Evolutionary conservation across 1,284 basidiomycete species (phyloP).

Genomic region (Trichosporon inkin): DNA sequence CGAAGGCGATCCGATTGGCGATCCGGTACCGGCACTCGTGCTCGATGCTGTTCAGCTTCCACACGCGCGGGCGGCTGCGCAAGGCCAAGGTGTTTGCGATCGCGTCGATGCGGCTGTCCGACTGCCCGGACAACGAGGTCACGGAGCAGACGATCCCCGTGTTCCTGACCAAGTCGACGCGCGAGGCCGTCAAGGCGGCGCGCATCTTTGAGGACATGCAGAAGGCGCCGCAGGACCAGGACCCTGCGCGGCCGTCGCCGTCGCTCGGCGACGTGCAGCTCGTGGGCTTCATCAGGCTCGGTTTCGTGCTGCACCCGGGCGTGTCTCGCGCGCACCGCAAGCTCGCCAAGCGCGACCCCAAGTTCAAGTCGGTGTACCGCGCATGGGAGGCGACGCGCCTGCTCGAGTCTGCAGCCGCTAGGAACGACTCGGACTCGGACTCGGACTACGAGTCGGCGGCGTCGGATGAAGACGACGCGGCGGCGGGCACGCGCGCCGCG

Average conservation of each 20-base stretch:
- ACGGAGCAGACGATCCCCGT: conserved; percentile 30
- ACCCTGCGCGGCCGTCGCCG: neutral
- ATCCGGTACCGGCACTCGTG: conserved; percentile 49
- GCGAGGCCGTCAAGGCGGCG: conserved; percentile 25
- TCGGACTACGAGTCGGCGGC: conserved; percentile 12
- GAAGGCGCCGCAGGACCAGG: conserved; percentile 19
- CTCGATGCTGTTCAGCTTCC: conserved; percentile 41
- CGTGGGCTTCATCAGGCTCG: conserved; percentile 36
- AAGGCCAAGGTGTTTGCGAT: conserved; percentile 41
- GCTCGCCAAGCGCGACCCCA: conserved; percentile 40
- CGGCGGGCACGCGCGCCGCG: conserved; percentile 3
- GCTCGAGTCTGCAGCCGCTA: neutral
- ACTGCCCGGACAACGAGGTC: conserved; percentile 35
- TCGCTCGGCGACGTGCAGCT: conserved; percentile 9
- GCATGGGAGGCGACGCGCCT: conserved; percentile 40
- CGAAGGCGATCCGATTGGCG: conserved; percentile 33
- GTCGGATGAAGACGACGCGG: conserved; percentile 2
- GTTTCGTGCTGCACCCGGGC: conserved; percentile 39
- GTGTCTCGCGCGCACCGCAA: conserved; percentile 40
- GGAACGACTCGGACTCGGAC: conserved; percentile 11
- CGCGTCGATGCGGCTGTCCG: conserved; percentile 34
- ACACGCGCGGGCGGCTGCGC: conserved; percentile 32
- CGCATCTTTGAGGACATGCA: neutral
- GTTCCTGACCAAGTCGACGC: conserved; percentile 36
- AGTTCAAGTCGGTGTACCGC: conserved; percentile 43